Conservation (phyloP, 106 monocot species). For the Dioscorea alata region DNA sequence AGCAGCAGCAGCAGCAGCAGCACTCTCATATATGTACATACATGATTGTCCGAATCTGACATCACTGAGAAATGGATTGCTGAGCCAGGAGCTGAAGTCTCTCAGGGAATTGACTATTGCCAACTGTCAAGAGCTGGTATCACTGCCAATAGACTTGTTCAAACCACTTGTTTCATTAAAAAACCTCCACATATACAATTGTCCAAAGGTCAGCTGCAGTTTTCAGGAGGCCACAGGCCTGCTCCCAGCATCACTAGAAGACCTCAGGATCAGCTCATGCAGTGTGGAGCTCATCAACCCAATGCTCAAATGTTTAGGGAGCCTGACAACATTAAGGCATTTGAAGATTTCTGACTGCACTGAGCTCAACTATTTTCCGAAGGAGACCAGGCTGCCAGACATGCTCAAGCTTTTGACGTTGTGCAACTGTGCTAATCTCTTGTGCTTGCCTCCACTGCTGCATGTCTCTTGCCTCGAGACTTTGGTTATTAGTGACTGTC, state of each 20-base stretch:
- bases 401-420: neutral
- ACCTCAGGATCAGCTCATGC: conserved; percentile 1
- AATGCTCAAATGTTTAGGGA: neutral
- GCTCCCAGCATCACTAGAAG: neutral
- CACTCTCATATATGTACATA: neutral
- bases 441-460: neutral
- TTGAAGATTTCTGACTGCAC: neutral
- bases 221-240: neutral
- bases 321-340: neutral
- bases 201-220: neutral
- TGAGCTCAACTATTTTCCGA: neutral
- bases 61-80: neutral
- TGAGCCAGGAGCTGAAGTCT: neutral
- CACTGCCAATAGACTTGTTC: neutral
- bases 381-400: neutral
- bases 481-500: conserved; percentile 1
- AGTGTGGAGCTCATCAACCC: neutral
- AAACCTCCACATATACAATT: neutral
- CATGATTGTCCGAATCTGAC: neutral
- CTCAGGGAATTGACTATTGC: neutral
- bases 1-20: neutral
- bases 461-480: neutral
- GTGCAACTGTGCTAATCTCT: neutral
- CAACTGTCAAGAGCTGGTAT: neutral
- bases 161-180: neutral